Evolutionary conservation across 495 filamentous ascomycete genomes (phyloP).

Genomic region (Gamarada debralockiae): DNA sequence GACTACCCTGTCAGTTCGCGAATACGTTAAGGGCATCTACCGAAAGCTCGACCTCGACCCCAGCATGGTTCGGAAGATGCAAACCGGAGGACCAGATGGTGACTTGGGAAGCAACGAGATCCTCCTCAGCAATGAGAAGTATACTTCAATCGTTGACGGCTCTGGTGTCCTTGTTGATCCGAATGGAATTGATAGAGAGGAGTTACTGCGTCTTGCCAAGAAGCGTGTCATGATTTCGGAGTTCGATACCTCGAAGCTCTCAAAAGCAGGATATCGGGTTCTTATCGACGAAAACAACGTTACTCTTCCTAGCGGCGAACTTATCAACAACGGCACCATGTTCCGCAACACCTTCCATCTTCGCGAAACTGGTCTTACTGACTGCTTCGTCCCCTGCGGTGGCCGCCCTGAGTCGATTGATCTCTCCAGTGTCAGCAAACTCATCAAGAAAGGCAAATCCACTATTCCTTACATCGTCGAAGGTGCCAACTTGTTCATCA

Average conservation of each 20-base stretch:
- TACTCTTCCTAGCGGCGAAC: constrained; percentile 79
- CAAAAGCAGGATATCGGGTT: constrained; percentile 84
- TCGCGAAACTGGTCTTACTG: constrained; percentile 67
- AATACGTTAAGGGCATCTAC: constrained; percentile 95
- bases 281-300: constrained; percentile 87
- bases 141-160: constrained; percentile 88
- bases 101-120: constrained; percentile 98
- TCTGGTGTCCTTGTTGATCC: constrained; percentile 93
- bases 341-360: constrained; percentile 98
- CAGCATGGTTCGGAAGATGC: constrained; percentile 80
- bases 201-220: constrained; percentile 82
- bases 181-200: constrained; percentile 77
- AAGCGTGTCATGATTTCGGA: constrained; percentile 83
- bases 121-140: constrained; percentile 90
- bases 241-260: constrained; percentile 83
- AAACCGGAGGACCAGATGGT: constrained; percentile 95
- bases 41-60: constrained; percentile 89
- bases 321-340: constrained; percentile 82
- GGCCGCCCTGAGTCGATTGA: constrained; percentile 97
- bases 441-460: constrained; percentile 81
- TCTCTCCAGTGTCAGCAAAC: constrained; percentile 73
- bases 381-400: constrained; percentile 93
- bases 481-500: constrained; percentile 97
- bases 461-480: constrained; percentile 93
- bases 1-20: constrained; percentile 94